Conservation (phyloP, 2,329 filamentous ascomycete species). For the Ascosphaera aggregata region DNA sequence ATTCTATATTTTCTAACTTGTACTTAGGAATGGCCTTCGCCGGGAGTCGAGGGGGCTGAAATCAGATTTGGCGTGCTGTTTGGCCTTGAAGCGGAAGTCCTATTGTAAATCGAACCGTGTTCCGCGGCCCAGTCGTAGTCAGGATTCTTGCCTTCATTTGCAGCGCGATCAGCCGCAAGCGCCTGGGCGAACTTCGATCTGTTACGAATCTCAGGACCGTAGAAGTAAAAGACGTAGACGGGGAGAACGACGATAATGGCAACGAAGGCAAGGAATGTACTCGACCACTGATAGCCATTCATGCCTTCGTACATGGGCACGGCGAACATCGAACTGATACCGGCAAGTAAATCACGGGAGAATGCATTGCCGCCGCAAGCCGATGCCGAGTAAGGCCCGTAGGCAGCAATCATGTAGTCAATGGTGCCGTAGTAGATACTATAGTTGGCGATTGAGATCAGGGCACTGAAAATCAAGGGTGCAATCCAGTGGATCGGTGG, state of each 20-base stretch:
- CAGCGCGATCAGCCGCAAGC: constrained; percentile 24
- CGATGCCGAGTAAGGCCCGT: constrained; percentile 39
- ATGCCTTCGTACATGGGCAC: constrained; percentile 29
- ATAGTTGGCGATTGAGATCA: constrained; percentile 38
- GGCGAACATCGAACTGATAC: constrained; percentile 35
- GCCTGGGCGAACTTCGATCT: constrained; percentile 39
- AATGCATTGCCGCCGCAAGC: constrained; percentile 44
- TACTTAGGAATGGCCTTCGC: background rate
- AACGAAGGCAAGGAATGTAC: constrained; percentile 36
- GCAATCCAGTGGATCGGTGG: constrained; percentile 36
- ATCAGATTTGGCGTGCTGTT: background rate
- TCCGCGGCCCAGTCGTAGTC: background rate
- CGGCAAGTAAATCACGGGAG: constrained; percentile 38
- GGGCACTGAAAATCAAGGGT: constrained; percentile 32
- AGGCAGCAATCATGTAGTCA: constrained; percentile 44
- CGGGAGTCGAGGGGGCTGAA: background rate
- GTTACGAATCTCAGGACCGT: constrained; percentile 32
- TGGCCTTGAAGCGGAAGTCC: background rate
- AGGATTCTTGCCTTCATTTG: background rate
- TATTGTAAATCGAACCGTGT: background rate
- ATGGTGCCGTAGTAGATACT: constrained; percentile 39
- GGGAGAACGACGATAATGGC: constrained; percentile 36
- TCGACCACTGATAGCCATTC: constrained; percentile 28
- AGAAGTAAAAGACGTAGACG: constrained; percentile 43
- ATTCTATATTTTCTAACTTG: too few species aligned